Percentiles rank a stretch among this genome's conserved stretches.
Conservation (phyloP, 306 rosid species). For the Sophora flavescens region DNA sequence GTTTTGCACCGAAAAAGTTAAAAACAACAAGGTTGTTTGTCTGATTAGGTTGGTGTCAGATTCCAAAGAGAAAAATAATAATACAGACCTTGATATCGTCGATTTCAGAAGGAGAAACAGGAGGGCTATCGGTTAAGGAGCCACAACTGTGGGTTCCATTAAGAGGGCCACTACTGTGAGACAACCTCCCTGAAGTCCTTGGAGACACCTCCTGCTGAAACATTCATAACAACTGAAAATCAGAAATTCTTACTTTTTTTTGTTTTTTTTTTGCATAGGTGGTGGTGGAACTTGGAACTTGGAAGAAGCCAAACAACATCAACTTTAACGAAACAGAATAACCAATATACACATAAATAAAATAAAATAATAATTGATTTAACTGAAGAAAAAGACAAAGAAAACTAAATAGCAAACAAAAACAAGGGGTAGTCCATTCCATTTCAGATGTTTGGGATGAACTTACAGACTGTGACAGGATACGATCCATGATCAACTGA, state of each 20-base stretch:
- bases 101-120: constrained; percentile 86
- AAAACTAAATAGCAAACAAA: constrained; percentile 27
- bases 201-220: constrained; percentile 87
- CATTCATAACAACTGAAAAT: too few relatives aligned
- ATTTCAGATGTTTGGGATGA: neutral
- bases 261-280: too few relatives aligned
- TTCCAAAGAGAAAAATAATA: constrained; percentile 30
- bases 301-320: neutral
- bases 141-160: constrained; percentile 79
- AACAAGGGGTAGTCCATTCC: neutral
- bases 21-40: constrained; percentile 17
- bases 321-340: constrained; percentile 9
- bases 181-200: constrained; percentile 89
- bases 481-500: constrained; percentile 91
- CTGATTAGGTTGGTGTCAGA: constrained; percentile 11
- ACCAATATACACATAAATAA: neutral
- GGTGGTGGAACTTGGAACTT: too few relatives aligned
- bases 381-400: constrained; percentile 39
- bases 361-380: neutral
- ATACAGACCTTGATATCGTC: constrained; percentile 83
- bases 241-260: too few relatives aligned
- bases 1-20: constrained; percentile 34
- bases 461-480: constrained; percentile 91
- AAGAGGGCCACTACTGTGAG: constrained; percentile 95
- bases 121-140: constrained; percentile 86